Evolutionary conservation across 805 yeast genomes (phyloP).

Genomic region (Candida alai): DNA sequence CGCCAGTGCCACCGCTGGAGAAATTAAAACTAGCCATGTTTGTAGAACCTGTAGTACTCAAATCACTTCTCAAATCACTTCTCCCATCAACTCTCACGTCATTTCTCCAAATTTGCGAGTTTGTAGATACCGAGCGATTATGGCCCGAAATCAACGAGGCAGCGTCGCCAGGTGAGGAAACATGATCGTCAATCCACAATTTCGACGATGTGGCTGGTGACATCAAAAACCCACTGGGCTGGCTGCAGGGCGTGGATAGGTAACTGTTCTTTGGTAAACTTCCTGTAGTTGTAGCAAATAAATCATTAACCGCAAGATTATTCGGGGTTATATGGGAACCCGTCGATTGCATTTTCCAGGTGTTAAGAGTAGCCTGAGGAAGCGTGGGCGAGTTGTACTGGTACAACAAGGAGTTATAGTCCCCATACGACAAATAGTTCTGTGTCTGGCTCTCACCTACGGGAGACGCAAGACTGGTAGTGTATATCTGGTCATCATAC

Average conservation of each 20-base stretch:
- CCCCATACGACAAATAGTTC: slow-evolving; percentile 4
- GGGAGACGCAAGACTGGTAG: slow-evolving; percentile 7
- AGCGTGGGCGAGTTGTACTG: slow-evolving; percentile 8
- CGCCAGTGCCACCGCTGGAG: slow-evolving; percentile 3
- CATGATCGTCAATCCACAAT: slow-evolving; percentile 11
- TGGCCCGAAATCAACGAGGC: slow-evolving; percentile 13
- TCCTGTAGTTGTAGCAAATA: too few relatives aligned
- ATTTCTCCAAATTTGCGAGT: slow-evolving; percentile 21
- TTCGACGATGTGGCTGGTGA: slow-evolving; percentile 10
- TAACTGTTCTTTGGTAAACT: too few relatives aligned
- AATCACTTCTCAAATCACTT: too few relatives aligned
- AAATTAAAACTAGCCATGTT: neutral
- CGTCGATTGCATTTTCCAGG: neutral
- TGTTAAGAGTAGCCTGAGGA: slow-evolving; percentile 3
- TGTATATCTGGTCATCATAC: slow-evolving; percentile 17
- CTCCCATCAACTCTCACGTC: too few relatives aligned
- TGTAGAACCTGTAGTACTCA: slow-evolving; percentile 1
- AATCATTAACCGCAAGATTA: slow-evolving; percentile 2
- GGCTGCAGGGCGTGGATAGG: neutral
- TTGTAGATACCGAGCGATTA: slow-evolving; percentile 15
- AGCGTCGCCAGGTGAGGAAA: neutral
- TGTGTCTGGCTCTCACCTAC: neutral
- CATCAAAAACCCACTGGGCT: slow-evolving; percentile 10
- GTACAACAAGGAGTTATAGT: slow-evolving; percentile 8
- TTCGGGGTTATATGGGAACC: neutral